Evolutionary conservation across 768 basidiomycete species (phyloP).

Genomic region (Rhodotorula graminis): DNA sequence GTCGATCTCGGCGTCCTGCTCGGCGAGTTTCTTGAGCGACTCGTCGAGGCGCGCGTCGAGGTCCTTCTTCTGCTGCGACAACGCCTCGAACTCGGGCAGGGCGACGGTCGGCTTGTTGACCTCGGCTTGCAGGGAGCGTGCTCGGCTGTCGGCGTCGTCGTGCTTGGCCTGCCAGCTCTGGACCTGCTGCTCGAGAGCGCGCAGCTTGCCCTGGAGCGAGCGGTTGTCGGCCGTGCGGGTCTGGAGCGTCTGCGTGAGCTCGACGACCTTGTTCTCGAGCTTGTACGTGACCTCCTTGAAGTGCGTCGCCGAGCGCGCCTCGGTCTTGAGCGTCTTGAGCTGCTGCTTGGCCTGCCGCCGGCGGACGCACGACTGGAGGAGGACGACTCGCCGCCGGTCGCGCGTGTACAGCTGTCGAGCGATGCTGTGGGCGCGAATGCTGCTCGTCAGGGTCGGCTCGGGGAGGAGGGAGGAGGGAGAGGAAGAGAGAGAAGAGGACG

Average conservation of each 20-base stretch:
- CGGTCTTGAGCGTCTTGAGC: constrained; percentile 73
- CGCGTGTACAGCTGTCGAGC: constrained; percentile 58
- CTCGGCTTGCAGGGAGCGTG: constrained; percentile 66
- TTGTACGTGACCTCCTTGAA: constrained; percentile 98
- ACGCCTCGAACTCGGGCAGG: constrained; percentile 64
- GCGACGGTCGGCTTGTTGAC: constrained; percentile 69
- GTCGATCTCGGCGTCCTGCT: constrained; percentile 79
- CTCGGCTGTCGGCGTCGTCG: constrained; percentile 74
- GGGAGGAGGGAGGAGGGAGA: constrained; percentile 6
- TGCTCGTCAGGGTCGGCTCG: not conserved
- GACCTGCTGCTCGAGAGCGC: constrained; percentile 76
- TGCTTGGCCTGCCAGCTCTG: constrained; percentile 77
- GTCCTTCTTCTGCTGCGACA: constrained; percentile 68
- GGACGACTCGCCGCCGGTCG: constrained; percentile 69
- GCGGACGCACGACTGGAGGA: constrained; percentile 85
- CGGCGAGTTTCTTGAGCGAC: constrained; percentile 62
- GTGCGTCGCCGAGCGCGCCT: constrained; percentile 93
- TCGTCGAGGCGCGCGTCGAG: constrained; percentile 78
- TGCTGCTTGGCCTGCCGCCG: constrained; percentile 80
- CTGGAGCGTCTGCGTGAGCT: constrained; percentile 90
- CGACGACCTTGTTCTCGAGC: constrained; percentile 98
- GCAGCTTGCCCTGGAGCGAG: constrained; percentile 68
- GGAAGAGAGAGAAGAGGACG: constrained; percentile 22
- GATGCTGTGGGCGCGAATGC: constrained; percentile 41
- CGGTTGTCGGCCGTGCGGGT: constrained; percentile 86